Percentiles rank a stretch among this genome's conserved stretches.
phyloP scores from a whole-genome alignment of 2,329 filamentous ascomycete species.

The Aspergillus aculeatinus region DNA sequence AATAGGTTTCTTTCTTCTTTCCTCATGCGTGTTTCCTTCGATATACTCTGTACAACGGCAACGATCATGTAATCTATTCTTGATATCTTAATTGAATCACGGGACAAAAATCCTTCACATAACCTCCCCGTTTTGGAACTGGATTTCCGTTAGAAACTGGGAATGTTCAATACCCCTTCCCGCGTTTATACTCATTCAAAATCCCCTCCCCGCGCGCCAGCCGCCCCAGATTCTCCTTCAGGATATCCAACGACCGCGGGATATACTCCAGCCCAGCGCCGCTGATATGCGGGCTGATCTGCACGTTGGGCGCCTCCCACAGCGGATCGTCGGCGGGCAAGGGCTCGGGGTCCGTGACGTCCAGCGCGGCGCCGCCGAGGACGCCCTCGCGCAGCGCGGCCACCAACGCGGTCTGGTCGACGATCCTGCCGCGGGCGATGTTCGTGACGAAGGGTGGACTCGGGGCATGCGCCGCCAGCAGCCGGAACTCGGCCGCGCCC shows the following conservation, averaged over 20 bases:
- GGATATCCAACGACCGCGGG: conserved; percentile 57
- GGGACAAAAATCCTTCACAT: neutral
- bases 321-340: conserved; percentile 66
- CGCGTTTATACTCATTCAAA: conserved; percentile 62
- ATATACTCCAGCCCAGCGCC: conserved; percentile 55
- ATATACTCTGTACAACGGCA: too few relatives aligned
- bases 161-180: conserved; percentile 57
- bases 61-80: neutral
- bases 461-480: conserved; percentile 47
- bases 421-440: conserved; percentile 65
- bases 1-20: neutral
- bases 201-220: conserved; percentile 54
- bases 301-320: conserved; percentile 68
- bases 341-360: conserved; percentile 79
- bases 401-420: conserved; percentile 64
- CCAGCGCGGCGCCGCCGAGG: conserved; percentile 67
- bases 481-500: conserved; percentile 53
- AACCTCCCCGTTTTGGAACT: too few relatives aligned
- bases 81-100: neutral
- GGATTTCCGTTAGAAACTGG: too few relatives aligned
- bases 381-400: conserved; percentile 56
- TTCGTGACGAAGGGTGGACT: conserved; percentile 65
- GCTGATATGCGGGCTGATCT: conserved; percentile 68
- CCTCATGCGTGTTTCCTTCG: too few relatives aligned
- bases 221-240: conserved; percentile 57